Evolutionary conservation across 805 yeast genomes (phyloP), one percentile per base, ranked within the genome.

Genomic region (Nakazawaea ambrosiae): DNA sequence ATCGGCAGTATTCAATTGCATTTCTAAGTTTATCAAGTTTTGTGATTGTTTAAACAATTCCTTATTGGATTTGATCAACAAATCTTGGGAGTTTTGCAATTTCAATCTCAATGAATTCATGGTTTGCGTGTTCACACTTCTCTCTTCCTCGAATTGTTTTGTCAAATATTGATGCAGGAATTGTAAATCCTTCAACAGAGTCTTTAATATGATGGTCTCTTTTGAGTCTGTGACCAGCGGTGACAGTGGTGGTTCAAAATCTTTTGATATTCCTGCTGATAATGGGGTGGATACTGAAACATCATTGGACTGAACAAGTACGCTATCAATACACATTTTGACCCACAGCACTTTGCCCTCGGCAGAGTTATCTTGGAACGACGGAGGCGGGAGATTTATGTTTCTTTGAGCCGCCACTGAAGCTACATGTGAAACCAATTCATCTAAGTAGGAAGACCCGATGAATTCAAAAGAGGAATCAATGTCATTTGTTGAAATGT

Each of bases 161-260:
- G 81, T 68, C 38, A 82, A 59, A 50, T 79, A 82, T 42, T 69
- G 76, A 54, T 81, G 87, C 2, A 87, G 81, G 51, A 82, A 73
- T 45, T 81, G 78, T 36, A 82, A 61, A 52, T 82, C 92, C 39
- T 66, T 70, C 34, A 82, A 60, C 0, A 88, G 87, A 0, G 81
- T 73, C 45, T 66, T 68, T 48, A 73, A 60, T 15, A 8, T 8
- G 17, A 27, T 16, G 9, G 31, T 25, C 17, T 39, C 42, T 17
- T 31, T 39, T 5, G 33, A 26, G 19, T 39, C 39, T 1, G n/a
- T 18, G n/a, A n/a, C n/a, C n/a, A n/a, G n/a, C 19, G 14, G 15
- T 7, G 33, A 15, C 7, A 26, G 7, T 9, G 31, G 34, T 4
- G 34, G 18, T 4, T 23, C 16, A 66, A 9, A 6, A n/a, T 26